Conservation (phyloP, 768 basidiomycete genomes). For the Pisolithus albus region DNA sequence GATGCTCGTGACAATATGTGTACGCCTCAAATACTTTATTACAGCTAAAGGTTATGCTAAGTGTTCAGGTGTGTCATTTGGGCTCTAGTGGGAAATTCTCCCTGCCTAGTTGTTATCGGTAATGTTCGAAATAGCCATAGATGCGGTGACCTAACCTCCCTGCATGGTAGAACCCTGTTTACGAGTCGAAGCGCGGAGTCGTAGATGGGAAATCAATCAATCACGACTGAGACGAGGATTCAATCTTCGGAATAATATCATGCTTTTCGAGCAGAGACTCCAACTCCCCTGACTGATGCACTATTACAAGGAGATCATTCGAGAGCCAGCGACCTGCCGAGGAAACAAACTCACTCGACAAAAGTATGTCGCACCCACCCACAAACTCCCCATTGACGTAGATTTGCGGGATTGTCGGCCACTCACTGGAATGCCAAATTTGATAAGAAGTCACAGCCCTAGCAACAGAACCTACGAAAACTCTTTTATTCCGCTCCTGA, state of each 20-base stretch:
- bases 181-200: not conserved
- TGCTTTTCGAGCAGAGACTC: conserved; percentile 72
- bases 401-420: conserved; percentile 96
- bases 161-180: too few relatives aligned
- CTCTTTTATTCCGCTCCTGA: conserved; percentile 86
- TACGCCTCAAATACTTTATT: too few relatives aligned
- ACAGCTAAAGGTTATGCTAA: too few relatives aligned
- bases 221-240: not conserved
- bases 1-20: too few relatives aligned
- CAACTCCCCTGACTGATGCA: conserved; percentile 96
- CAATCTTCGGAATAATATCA: conserved; percentile 54
- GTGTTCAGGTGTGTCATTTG: too few relatives aligned
- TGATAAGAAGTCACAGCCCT: not conserved
- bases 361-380: conserved; percentile 92
- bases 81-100: too few relatives aligned
- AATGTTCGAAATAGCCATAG: not conserved
- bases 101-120: too few relatives aligned
- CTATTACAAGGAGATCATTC: conserved; percentile 32
- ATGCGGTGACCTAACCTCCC: not conserved
- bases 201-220: not conserved
- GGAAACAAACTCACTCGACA: conserved; percentile 61
- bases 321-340: not conserved
- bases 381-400: conserved; percentile 95
- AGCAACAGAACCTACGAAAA: conserved; percentile 73
- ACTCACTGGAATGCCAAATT: conserved; percentile 52